phyloP scores from a whole-genome alignment of 2,329 filamentous ascomycete genomes.

The Diplodia scrobiculata region DNA sequence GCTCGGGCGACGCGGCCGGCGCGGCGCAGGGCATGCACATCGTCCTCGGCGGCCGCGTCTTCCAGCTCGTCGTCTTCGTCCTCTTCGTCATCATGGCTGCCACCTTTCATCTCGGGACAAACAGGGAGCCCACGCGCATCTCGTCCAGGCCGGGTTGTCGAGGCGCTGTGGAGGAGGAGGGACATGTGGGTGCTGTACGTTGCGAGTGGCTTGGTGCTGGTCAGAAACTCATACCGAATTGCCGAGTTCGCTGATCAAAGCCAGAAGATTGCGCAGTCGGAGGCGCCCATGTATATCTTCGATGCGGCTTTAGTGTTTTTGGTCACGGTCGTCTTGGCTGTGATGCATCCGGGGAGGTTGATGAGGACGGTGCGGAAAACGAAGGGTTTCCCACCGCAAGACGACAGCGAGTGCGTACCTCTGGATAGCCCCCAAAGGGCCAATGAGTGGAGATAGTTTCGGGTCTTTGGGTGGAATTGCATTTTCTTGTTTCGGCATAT shows the following conservation, averaged over 20 bases:
- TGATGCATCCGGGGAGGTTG: constrained; percentile 42
- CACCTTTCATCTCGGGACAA: constrained; percentile 37
- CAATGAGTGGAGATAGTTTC: background rate
- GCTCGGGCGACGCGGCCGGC: constrained; percentile 25
- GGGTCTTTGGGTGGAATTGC: background rate
- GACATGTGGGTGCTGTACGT: constrained; percentile 50
- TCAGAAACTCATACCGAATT: constrained; percentile 54
- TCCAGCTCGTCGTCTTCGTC: constrained; percentile 56
- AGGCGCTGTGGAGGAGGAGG: constrained; percentile 37
- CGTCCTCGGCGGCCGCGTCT: constrained; percentile 52
- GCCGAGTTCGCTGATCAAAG: constrained; percentile 52
- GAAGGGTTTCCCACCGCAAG: background rate
- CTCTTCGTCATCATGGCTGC: constrained; percentile 49
- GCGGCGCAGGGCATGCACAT: constrained; percentile 44
- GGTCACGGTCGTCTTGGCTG: constrained; percentile 48
- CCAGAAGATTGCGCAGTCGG: constrained; percentile 49
- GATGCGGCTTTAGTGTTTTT: constrained; percentile 51
- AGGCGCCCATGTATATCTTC: constrained; percentile 54
- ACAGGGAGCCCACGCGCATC: constrained; percentile 31
- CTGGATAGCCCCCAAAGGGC: background rate
- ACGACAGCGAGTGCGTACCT: background rate
- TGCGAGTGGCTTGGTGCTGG: constrained; percentile 50
- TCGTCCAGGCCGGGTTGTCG: background rate
- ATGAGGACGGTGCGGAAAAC: background rate
- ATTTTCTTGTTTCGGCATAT: background rate